phyloP scores from a whole-genome alignment of 2,329 filamentous ascomycete species.

The Atkinsonella texensis region DNA sequence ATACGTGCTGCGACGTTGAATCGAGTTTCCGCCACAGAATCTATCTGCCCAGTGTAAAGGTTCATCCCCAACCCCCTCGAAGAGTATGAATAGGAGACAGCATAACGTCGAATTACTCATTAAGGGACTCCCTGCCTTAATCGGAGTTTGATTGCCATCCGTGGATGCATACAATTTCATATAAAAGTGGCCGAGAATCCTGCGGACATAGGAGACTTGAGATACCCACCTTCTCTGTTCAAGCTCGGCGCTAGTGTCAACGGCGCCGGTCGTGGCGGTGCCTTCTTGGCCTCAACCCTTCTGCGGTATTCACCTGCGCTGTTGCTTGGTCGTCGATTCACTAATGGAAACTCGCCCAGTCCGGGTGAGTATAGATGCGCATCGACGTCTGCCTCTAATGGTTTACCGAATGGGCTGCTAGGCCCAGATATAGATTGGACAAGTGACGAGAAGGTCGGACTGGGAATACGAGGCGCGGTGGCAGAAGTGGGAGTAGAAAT shows the following conservation, averaged over 20 bases:
- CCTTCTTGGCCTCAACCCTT: conserved; percentile 20
- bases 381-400: conserved; percentile 18
- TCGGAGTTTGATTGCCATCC: too few relatives aligned
- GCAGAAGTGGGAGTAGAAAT: conserved; percentile 18
- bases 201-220: background rate
- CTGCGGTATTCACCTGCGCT: conserved; percentile 5
- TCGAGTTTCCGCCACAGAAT: too few relatives aligned
- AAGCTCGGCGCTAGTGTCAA: conserved; percentile 17
- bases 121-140: background rate
- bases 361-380: background rate
- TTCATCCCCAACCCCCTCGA: too few relatives aligned
- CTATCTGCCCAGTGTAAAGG: too few relatives aligned
- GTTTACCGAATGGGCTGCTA: conserved; percentile 18
- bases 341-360: conserved; percentile 1
- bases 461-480: conserved; percentile 21
- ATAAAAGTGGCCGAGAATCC: background rate
- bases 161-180: too few relatives aligned
- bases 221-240: background rate
- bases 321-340: conserved; percentile 5
- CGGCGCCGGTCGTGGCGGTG: conserved; percentile 20
- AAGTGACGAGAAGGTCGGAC: conserved; percentile 24
- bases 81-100: too few relatives aligned
- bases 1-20: too few relatives aligned
- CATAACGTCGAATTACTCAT: background rate
- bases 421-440: conserved; percentile 22